Conservation (phyloP, 768 basidiomycete genomes). For the Dendrothele bispora region DNA sequence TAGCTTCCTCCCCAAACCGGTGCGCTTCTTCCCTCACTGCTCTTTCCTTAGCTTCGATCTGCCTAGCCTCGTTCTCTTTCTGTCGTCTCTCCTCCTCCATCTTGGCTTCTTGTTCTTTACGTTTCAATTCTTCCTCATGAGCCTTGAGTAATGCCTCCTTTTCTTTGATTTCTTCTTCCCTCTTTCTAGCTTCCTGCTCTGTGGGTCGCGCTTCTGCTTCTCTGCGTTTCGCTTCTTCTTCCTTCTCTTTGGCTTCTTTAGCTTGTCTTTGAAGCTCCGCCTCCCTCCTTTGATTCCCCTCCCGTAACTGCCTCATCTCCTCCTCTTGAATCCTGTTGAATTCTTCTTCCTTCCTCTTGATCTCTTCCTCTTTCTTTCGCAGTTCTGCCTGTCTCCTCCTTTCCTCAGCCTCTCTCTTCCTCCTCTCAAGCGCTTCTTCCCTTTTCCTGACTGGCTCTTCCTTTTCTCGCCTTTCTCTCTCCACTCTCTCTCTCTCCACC, state of each 20-base stretch:
- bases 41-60: background rate
- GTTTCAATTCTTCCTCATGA: conserved; percentile 35
- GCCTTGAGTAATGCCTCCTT: conserved; percentile 29
- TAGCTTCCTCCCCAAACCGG: conserved; percentile 13
- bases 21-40: conserved; percentile 27
- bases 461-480: conserved; percentile 15
- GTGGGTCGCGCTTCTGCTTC: conserved; percentile 19
- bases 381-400: conserved; percentile 22
- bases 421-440: conserved; percentile 22
- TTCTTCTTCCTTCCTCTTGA: conserved; percentile 10
- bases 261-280: conserved; percentile 21
- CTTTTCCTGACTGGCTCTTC: conserved; percentile 19
- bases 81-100: conserved; percentile 6
- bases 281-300: conserved; percentile 13
- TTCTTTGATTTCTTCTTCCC: conserved; percentile 26
- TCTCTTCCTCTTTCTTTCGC: conserved; percentile 18
- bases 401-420: conserved; percentile 27
- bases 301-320: conserved; percentile 18
- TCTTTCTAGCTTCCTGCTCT: conserved; percentile 21
- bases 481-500: conserved; percentile 21
- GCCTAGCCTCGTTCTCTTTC: conserved; percentile 4
- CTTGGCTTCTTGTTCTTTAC: conserved; percentile 23
- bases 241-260: conserved; percentile 23
- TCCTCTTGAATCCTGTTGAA: conserved; percentile 8
- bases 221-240: conserved; percentile 20